Conservation (phyloP, 2,329 filamentous ascomycete genomes). For the Xylaria sp. region DNA sequence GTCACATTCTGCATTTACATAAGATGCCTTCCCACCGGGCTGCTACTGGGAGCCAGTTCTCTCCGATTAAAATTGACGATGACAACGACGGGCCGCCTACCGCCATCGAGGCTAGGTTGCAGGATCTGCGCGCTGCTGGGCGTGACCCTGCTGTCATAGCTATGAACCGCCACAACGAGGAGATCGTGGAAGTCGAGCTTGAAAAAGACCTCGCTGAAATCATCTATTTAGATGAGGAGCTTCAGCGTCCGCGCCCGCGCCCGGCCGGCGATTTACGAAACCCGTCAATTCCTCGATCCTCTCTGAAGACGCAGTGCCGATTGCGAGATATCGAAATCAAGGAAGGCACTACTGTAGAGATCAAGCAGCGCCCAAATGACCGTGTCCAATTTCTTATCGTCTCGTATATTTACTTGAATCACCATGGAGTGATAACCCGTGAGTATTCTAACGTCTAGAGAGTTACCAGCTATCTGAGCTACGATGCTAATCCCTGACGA, state of each 20-base stretch:
- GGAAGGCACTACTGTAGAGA: constrained; percentile 14
- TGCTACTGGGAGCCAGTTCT: no score
- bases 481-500: no score
- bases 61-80: neutral
- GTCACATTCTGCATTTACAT: no score
- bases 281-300: neutral
- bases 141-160: neutral
- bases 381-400: constrained; percentile 24
- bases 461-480: no score
- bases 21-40: no score
- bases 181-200: neutral
- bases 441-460: no score
- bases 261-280: neutral
- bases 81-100: neutral
- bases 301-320: neutral
- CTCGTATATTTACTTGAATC: constrained; percentile 4
- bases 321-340: neutral
- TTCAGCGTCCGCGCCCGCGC: neutral
- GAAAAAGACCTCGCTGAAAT: neutral
- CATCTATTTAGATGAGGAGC: neutral
- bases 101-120: neutral
- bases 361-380: constrained; percentile 1
- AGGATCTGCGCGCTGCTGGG: neutral
- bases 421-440: constrained; percentile 32
- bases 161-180: neutral